Evolutionary conservation across 1,284 basidiomycete species (phyloP).

Genomic region (Ustilago trichophora): DNA sequence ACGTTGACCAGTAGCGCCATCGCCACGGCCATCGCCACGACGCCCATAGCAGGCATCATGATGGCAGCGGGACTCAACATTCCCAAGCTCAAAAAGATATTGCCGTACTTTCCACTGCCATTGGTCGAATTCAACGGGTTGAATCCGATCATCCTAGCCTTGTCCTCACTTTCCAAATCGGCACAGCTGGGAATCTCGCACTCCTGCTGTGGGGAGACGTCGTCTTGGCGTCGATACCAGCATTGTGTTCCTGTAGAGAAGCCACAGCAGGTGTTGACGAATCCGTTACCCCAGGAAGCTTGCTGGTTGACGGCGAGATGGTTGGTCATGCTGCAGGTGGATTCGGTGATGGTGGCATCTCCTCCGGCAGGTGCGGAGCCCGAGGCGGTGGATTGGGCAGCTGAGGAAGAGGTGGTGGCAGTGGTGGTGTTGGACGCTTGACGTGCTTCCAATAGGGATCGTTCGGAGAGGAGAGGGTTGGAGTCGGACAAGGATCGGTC

Average conservation of each 20-base stretch:
- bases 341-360: conserved; percentile 44
- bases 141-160: conserved; percentile 43
- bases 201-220: conserved; percentile 15
- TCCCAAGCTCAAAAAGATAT: conserved; percentile 50
- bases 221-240: conserved; percentile 44
- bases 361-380: conserved; percentile 38
- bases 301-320: conserved; percentile 50
- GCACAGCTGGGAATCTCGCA: conserved; percentile 50
- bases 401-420: conserved; percentile 11
- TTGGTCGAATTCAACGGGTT: conserved; percentile 45
- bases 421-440: conserved; percentile 21
- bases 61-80: conserved; percentile 5
- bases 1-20: background rate
- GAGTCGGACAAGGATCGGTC: conserved; percentile 18
- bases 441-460: conserved; percentile 24
- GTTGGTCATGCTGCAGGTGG: conserved; percentile 44
- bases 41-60: conserved; percentile 4
- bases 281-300: conserved; percentile 50
- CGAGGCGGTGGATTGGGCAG: conserved; percentile 18
- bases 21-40: background rate
- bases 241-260: conserved; percentile 30
- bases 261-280: conserved; percentile 54
- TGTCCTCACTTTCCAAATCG: conserved; percentile 43
- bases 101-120: conserved; percentile 50
- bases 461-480: conserved; percentile 10